Percentiles rank a stretch among this genome's conserved stretches.
These are phyloP conservation scores for Piper longum DNA, from an alignment of 164 flowering plant species.

Conservation along the genomic window DNA sequence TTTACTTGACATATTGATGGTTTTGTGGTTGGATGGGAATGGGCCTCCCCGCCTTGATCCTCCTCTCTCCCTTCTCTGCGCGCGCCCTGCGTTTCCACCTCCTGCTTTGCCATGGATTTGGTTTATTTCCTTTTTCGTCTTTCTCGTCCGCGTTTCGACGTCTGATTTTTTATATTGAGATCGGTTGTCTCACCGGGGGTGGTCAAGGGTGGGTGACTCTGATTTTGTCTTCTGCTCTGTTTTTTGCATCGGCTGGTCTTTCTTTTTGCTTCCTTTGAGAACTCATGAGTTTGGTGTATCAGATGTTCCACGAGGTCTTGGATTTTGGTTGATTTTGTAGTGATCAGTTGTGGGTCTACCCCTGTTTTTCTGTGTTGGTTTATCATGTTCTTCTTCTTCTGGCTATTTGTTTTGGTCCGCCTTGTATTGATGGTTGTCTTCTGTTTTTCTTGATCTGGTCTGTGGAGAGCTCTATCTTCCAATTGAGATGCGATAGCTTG, in stretches of 20 bases:
- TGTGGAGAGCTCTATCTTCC: too few relatives aligned
- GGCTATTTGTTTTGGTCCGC: background rate
- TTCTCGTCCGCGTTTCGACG: background rate
- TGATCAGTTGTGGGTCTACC: too few relatives aligned
- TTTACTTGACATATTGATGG: background rate
- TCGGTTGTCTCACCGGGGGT: background rate
- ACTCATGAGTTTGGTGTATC: too few relatives aligned
- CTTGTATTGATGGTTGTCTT: too few relatives aligned
- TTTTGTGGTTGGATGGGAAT: background rate
- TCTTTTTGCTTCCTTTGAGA: background rate
- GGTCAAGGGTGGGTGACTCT: background rate
- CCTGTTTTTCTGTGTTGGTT: background rate
- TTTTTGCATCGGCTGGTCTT: background rate
- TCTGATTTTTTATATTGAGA: background rate
- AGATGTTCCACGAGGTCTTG: too few relatives aligned
- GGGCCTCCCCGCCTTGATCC: background rate
- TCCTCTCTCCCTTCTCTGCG: background rate
- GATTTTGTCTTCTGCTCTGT: background rate
- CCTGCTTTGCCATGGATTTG: background rate
- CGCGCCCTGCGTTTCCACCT: too few relatives aligned
- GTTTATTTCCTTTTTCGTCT: too few relatives aligned
- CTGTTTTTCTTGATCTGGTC: too few relatives aligned
- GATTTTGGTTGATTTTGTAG: too few relatives aligned
- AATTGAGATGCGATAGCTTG: slow-evolving; percentile 6
- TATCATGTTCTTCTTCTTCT: background rate